phyloP scores from a whole-genome alignment of 2,329 filamentous ascomycete genomes.

The Botrytis squamosa region DNA sequence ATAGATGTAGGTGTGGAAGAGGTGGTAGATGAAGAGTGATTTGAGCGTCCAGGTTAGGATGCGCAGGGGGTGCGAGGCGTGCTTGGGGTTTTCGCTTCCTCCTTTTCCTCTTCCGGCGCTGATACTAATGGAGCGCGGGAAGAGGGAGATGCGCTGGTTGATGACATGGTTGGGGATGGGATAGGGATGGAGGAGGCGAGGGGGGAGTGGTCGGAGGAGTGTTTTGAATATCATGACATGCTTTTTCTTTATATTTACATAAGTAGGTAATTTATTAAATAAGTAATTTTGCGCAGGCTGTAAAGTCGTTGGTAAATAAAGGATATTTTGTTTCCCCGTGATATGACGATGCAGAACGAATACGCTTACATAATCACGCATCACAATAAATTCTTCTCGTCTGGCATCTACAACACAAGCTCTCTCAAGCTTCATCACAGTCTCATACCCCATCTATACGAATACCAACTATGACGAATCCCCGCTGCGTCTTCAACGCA shows the following conservation, averaged over 20 bases:
- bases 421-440: constrained; percentile 1
- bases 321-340: constrained; percentile 13
- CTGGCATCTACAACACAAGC: not conserved
- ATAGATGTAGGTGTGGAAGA: constrained; percentile 61
- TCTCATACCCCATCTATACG: not conserved
- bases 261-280: too few relatives aligned
- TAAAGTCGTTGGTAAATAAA: not conserved
- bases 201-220: not conserved
- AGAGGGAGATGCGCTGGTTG: not conserved
- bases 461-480: constrained; percentile 29
- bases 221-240: constrained; percentile 25
- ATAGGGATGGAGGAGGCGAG: not conserved
- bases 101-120: not conserved
- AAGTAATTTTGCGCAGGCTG: not conserved
- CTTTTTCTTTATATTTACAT: not conserved
- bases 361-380: constrained; percentile 11
- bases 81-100: constrained; percentile 23
- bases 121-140: constrained; percentile 17
- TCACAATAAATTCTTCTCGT: constrained; percentile 1
- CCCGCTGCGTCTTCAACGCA: constrained; percentile 43
- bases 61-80: constrained; percentile 40
- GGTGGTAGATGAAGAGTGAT: constrained; percentile 49
- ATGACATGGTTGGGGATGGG: constrained; percentile 17
- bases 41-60: constrained; percentile 48
- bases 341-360: not conserved